phyloP scores from a whole-genome alignment of 345 rosid species.

The Hibiscus syriacus region DNA sequence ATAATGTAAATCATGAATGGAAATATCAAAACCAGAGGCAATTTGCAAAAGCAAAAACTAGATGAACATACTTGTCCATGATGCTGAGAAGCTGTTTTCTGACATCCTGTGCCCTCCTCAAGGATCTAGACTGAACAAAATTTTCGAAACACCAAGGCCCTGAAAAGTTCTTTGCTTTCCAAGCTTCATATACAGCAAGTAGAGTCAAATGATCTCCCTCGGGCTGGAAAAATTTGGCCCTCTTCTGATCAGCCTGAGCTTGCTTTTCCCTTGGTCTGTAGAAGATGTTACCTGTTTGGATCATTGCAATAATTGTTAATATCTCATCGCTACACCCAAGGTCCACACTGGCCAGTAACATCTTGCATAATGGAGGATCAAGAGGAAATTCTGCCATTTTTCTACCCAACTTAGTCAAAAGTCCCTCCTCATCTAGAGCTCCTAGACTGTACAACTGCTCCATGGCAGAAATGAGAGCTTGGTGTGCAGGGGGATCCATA shows the following conservation, averaged over 20 bases:
- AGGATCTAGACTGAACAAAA: slow-evolving; percentile 69
- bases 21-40: not conserved
- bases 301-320: slow-evolving; percentile 82
- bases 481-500: slow-evolving; percentile 69
- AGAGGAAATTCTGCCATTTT: slow-evolving; percentile 96
- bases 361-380: slow-evolving; percentile 83
- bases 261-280: slow-evolving; percentile 91
- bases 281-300: slow-evolving; percentile 82
- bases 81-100: slow-evolving; percentile 86
- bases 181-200: slow-evolving; percentile 87
- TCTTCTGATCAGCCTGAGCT: slow-evolving; percentile 92
- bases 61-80: slow-evolving; percentile 69
- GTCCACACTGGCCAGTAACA: slow-evolving; percentile 94
- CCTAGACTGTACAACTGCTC: slow-evolving; percentile 80
- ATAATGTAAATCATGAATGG: not conserved
- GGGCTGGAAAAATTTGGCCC: slow-evolving; percentile 81
- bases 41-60: not conserved
- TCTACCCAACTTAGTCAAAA: slow-evolving; percentile 82
- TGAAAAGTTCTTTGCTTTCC: slow-evolving; percentile 85
- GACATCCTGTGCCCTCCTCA: slow-evolving; percentile 80
- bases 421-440: slow-evolving; percentile 85
- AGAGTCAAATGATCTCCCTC: slow-evolving; percentile 91
- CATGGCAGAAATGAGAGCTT: slow-evolving; percentile 85
- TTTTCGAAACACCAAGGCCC: slow-evolving; percentile 93
- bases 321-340: slow-evolving; percentile 96